Base-by-base conservation (phyloP, 192 early-diverging fungal genomes). In the Coemansia sp. region DNA sequence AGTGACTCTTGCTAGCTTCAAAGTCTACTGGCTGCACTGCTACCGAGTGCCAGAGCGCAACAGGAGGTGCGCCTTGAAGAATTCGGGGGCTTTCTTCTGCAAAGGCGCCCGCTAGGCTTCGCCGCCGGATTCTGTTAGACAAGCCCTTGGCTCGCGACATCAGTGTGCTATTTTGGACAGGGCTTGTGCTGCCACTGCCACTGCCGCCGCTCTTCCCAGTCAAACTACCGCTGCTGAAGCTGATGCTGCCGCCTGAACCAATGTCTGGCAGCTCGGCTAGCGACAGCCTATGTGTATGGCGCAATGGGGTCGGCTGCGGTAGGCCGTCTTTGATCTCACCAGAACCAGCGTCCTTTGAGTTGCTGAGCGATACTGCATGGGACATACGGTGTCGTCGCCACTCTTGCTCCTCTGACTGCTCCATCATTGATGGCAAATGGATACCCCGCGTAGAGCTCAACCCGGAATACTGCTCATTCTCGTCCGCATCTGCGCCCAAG, bases 131-230 rank as follows among this genome's bases (percentile, higher is more conserved):
- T 16, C 31, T 70, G 11, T 69, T 68, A 3, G 78, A 56, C 23
- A 81, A 51, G 23, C 39, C 66, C 63, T 66, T 81, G 39, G 78
- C 78, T 10, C 69, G 65, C n/a, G 69, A 42, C n/a, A 75, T 14
- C 24, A 79, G 61, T 34, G 61, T 67, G 9, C 57, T 28, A 8
- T 62, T 9, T 14, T 42, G 23, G n/a, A 40, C 45, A 5, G 60
- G 55, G 14, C 62, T 62, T 18, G 33, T 39, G 9, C 24, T 33
- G 35, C 26, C 39, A 16, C 20, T 59, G 21, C 23, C 33, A 4
- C 24, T 28, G 33, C 23, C 36, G 33, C 23, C 37, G 13, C 23
- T 58, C 39, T n/a, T 31, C 11, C 14, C 60, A 3, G 28, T 21
- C 9, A 9, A 7, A 18, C 35, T 37, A 26, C 38, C 35, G 11